Evolutionary conservation across 768 basidiomycete genomes (phyloP), one percentile per base, ranked within the genome.

Genomic region (Phylloporus scabripes): DNA sequence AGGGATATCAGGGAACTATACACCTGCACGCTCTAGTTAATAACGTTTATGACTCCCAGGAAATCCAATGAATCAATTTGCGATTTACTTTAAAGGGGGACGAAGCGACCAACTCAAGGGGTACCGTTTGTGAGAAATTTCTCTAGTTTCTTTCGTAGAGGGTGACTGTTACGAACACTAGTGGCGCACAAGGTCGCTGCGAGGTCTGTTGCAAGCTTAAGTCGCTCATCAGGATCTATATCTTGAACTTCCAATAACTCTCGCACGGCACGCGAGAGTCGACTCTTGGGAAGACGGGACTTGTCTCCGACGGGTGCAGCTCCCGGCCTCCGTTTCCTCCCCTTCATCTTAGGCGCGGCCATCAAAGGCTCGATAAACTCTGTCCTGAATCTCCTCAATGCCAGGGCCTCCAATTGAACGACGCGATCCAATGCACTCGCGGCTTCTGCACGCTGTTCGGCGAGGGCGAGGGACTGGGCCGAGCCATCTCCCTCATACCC

Each of bases 381-480:
- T 36, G 74, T 78, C 60, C 87, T 77, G 60, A 89, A 88, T 37
- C 83, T 75, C 38, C 87, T 79, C 63, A 79, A 74, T 41, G 85
- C 87, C 40, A 87, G 72, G 44, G 85, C 76, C 31, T 73, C 59
- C 50, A 89, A 67, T 17, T 79, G 77, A 50, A 89, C 76, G 58
- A 87, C 69, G 42, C 86, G 82, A 57, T 87, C 83, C 20, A 67
- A 64, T 40, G 79, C 56, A 57, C 86, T 89, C 43, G 83, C 84
- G 5, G 87, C 84, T 65, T 89, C 86, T 28, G 84, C 86, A 59
- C 77, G 79, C 14, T 81, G 76, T 64, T 89, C 85, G 23, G 84
- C 83, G 45, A 74, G 66, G 7, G 73, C 74, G 51, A 82, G 60
- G 39, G 66, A 59, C 56, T 79, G 78, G 15, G 66, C 53, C 17